These are phyloP conservation scores for Rhododendron henanense DNA, from an alignment of 148 eudicot species.

Conservation along the genomic window DNA sequence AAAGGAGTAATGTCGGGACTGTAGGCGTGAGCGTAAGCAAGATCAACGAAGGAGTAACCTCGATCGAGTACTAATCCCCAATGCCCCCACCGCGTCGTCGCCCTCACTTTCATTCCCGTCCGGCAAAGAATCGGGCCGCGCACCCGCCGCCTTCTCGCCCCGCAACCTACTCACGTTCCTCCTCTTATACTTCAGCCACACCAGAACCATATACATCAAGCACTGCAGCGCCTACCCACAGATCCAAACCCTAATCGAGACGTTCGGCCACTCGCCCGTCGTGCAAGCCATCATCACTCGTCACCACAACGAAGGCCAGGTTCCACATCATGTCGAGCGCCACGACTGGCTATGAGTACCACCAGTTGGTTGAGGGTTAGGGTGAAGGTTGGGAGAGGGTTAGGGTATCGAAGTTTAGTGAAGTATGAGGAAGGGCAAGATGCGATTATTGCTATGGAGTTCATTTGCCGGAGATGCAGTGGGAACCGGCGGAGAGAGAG, in stretches of 20 bases:
- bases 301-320: slow-evolving; percentile 53
- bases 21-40: too few species aligned
- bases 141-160: slow-evolving; percentile 26
- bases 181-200: slow-evolving; percentile 66
- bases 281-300: slow-evolving; percentile 52
- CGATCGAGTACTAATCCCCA: slow-evolving; percentile 29
- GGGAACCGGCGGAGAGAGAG: too few species aligned
- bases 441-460: too few species aligned
- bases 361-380: slow-evolving; percentile 55
- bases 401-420: too few species aligned
- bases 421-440: too few species aligned
- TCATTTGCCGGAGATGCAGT: too few species aligned
- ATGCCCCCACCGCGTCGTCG: slow-evolving; percentile 33
- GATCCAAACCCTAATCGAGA: slow-evolving; percentile 89
- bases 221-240: slow-evolving; percentile 79
- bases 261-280: slow-evolving; percentile 45
- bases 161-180: slow-evolving; percentile 24
- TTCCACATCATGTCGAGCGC: slow-evolving; percentile 85
- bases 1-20: too few species aligned
- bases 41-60: slow-evolving; percentile 31
- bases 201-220: slow-evolving; percentile 64
- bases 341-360: slow-evolving; percentile 84
- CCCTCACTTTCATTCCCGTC: slow-evolving; percentile 40
- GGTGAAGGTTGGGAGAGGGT: too few species aligned
- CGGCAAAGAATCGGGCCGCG: background rate